Evolutionary conservation across 768 basidiomycete genomes (phyloP), one percentile per base, ranked within the genome.

Genomic region (Mrakia gelida): DNA sequence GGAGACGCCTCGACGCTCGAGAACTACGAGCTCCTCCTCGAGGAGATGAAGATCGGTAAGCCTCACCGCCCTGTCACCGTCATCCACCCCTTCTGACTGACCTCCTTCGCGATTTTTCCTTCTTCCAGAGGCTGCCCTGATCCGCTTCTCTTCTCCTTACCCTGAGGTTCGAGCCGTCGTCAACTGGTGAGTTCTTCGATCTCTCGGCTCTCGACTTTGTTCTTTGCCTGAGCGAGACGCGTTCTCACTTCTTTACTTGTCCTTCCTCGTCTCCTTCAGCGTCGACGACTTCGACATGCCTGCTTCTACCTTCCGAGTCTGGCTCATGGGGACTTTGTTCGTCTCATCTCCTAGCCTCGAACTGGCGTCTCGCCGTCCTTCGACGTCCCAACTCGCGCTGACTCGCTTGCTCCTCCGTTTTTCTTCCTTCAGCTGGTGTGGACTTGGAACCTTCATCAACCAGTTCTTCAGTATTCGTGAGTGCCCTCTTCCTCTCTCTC

Each of bases 241-340:
- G 54, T 56, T 16, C 54, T 56, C 11, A 56, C 54, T 16, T 23
- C n/a, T n/a, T n/a, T n/a, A n/a, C n/a, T 16, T 2, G 4, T 56
- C 18, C 54, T 56, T 3, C 7, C 18, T 56, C 21, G 52, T 23
- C 52, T 16, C 54, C 54, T 45, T 10, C 21, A 56, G 54, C 83
- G 89, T 88, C 43, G 91, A 92, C 81, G 91, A 92, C 82, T 87
- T 87, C 5, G 84, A 84, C 54, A 91, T 91, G 85, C 90, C 90
- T 0, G 87, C 85, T 10, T 87, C 86, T 32, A 82, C 81, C 38
- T 75, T 80, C 72, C 80, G 81, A 21, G 80, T 79, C 10, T 91
- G 90, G 89, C 84, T 88, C 30, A 77, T 77, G 38, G 77, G 77
- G 18, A 79, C 74, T 15, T 34, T 79, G 54, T 56, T 3, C 38